A percentile compares a stretch with the other conserved stretches of the same genome.
These are phyloP conservation scores for Cyberlindnera mycetangii DNA, from an alignment of 805 yeast genomes.

Conservation along the genomic window DNA sequence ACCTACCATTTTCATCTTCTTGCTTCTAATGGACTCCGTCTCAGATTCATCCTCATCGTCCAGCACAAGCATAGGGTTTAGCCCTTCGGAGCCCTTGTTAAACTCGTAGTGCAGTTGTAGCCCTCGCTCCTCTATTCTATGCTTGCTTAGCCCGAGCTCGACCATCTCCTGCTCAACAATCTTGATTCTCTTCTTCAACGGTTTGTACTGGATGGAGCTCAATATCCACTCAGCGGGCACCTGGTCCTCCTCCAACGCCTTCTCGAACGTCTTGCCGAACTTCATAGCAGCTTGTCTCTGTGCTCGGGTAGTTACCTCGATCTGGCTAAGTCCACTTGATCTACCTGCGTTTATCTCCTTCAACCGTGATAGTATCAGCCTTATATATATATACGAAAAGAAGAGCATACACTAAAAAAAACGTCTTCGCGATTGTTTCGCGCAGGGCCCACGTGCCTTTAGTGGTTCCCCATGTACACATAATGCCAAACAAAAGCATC, in stretches of 20 bases:
- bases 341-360: too few species aligned
- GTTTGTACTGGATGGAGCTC: slow-evolving; percentile 69
- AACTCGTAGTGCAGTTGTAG: slow-evolving; percentile 22
- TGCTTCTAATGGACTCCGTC: slow-evolving; percentile 12
- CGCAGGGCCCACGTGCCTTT: too few species aligned
- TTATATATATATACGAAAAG: too few species aligned
- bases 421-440: too few species aligned
- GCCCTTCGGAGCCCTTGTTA: slow-evolving; percentile 8
- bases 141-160: slow-evolving; percentile 52
- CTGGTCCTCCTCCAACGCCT: slow-evolving; percentile 54
- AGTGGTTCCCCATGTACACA: too few species aligned
- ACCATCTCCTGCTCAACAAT: slow-evolving; percentile 62
- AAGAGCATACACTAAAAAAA: too few species aligned
- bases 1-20: slow-evolving; percentile 6
- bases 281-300: slow-evolving; percentile 55
- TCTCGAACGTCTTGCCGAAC: slow-evolving; percentile 70
- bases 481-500: too few species aligned
- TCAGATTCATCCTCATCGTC: slow-evolving; percentile 15
- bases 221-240: slow-evolving; percentile 67
- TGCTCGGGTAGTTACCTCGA: too few species aligned
- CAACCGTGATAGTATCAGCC: too few species aligned
- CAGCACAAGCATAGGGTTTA: slow-evolving; percentile 8
- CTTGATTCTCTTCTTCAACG: slow-evolving; percentile 63
- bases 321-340: too few species aligned
- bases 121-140: slow-evolving; percentile 25